Evolutionary conservation across 192 early-diverging fungal genomes (phyloP).

Genomic region (Coemansia sp.): DNA sequence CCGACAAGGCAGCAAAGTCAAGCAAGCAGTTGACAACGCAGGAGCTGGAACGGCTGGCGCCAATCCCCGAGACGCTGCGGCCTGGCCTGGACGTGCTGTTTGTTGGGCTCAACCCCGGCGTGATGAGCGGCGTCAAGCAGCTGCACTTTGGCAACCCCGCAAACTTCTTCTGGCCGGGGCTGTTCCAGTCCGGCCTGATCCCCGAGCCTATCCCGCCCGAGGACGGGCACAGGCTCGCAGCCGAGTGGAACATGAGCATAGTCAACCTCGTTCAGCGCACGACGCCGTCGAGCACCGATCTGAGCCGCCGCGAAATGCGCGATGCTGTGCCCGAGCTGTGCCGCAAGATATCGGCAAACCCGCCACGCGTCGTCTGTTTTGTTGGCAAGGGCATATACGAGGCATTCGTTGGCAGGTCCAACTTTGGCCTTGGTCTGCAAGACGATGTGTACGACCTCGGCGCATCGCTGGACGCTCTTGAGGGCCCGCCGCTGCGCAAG

Average conservation of each 20-base stretch:
- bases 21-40: conserved; percentile 1
- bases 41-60: conserved; percentile 21
- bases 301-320: conserved; percentile 58
- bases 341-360: conserved; percentile 59
- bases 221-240: conserved; percentile 54
- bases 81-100: conserved; percentile 59
- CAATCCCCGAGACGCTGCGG: conserved; percentile 44
- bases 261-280: conserved; percentile 65
- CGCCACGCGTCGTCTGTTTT: conserved; percentile 65
- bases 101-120: conserved; percentile 73
- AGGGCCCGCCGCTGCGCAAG: background rate
- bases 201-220: conserved; percentile 50
- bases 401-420: conserved; percentile 46
- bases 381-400: conserved; percentile 71
- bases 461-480: background rate
- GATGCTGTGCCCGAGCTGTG: conserved; percentile 59
- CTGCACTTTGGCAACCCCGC: conserved; percentile 70
- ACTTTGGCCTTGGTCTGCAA: conserved; percentile 46
- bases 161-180: conserved; percentile 74
- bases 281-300: conserved; percentile 56
- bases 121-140: conserved; percentile 55
- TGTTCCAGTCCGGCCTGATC: conserved; percentile 61
- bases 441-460: conserved; percentile 25
- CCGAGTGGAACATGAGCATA: conserved; percentile 59
- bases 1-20: background rate